A percentile compares a stretch with the other conserved stretches of the same genome.
Evolutionary conservation across 2,329 filamentous ascomycete species (phyloP).

Genomic region (Cladosporium sp.): DNA sequence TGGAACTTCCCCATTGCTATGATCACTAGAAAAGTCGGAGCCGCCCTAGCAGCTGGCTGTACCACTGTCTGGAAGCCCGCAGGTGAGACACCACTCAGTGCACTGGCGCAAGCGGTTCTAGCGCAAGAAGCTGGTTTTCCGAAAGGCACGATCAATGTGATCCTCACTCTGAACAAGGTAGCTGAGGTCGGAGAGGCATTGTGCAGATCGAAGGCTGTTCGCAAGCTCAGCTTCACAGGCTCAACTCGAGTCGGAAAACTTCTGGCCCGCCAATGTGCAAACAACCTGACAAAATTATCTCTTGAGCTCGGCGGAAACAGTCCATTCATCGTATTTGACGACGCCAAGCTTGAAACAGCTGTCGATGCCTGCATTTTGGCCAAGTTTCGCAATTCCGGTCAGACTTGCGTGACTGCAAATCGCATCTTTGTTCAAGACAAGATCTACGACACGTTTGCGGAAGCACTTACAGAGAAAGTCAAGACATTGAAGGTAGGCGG

Average conservation of each 20-base stretch:
- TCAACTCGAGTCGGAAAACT: conserved; percentile 28
- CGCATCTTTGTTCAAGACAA: conserved; percentile 50
- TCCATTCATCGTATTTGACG: conserved; percentile 33
- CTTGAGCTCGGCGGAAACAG: conserved; percentile 31
- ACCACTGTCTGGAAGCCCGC: conserved; percentile 29
- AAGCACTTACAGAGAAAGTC: conserved; percentile 46
- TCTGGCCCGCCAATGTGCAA: conserved; percentile 22
- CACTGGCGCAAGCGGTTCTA: conserved; percentile 25
- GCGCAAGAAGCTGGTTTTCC: conserved; percentile 28
- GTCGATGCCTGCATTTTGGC: conserved; percentile 22
- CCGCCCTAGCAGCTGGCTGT: conserved; percentile 33
- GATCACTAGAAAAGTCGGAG: conserved; percentile 33
- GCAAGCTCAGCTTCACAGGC: conserved; percentile 31
- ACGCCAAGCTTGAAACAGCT: conserved; percentile 28
- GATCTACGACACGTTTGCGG: conserved; percentile 50
- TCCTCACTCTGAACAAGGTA: conserved; percentile 20
- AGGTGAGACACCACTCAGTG: conserved; percentile 28
- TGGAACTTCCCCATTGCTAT: conserved; percentile 34
- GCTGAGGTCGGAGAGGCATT: conserved; percentile 23
- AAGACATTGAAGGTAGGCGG: conserved; percentile 18
- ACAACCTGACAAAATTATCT: conserved; percentile 26
- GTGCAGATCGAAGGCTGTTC: conserved; percentile 20
- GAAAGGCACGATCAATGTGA: conserved; percentile 24
- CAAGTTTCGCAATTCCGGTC: conserved; percentile 28
- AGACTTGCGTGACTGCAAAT: conserved; percentile 37